Evolutionary conservation across 169 alveolate species (phyloP).

Genomic region (Sarcocystis neurona): DNA sequence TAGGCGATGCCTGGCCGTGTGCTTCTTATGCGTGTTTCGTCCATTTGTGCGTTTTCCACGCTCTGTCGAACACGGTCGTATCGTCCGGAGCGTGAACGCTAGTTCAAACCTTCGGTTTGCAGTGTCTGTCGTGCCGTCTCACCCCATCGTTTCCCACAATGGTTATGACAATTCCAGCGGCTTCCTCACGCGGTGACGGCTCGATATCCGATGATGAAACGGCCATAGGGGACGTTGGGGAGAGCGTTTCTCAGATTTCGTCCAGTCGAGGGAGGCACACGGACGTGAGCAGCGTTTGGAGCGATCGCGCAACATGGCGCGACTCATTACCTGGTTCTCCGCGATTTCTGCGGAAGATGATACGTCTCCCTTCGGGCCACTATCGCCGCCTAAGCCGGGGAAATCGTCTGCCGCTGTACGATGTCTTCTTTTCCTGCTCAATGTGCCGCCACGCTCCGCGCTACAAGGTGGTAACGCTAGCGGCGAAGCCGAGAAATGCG

Average conservation of each 20-base stretch:
- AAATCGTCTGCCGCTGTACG: background rate
- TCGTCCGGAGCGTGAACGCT: too few relatives aligned
- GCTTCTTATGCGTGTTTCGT: too few relatives aligned
- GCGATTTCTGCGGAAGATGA: slow-evolving; percentile 13
- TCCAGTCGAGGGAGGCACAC: background rate
- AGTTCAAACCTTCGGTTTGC: too few relatives aligned
- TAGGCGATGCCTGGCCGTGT: too few relatives aligned
- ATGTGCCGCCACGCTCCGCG: background rate
- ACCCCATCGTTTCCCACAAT: too few relatives aligned
- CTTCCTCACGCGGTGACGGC: background rate
- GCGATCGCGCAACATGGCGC: background rate
- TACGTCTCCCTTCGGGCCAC: slow-evolving; percentile 17
- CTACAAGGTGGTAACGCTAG: too few relatives aligned
- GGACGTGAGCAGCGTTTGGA: background rate
- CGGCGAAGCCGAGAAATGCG: too few relatives aligned
- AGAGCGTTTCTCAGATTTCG: too few relatives aligned
- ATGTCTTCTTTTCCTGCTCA: background rate
- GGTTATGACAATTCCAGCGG: background rate
- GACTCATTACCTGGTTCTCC: background rate
- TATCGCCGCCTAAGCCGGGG: background rate
- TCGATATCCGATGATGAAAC: background rate
- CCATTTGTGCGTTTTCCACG: too few relatives aligned
- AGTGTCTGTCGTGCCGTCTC: too few relatives aligned
- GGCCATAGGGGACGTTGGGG: background rate
- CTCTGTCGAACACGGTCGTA: too few relatives aligned